These are phyloP conservation scores for Moricandia moricandioides DNA, from an alignment of 345 rosid species.

Conservation along the genomic window DNA sequence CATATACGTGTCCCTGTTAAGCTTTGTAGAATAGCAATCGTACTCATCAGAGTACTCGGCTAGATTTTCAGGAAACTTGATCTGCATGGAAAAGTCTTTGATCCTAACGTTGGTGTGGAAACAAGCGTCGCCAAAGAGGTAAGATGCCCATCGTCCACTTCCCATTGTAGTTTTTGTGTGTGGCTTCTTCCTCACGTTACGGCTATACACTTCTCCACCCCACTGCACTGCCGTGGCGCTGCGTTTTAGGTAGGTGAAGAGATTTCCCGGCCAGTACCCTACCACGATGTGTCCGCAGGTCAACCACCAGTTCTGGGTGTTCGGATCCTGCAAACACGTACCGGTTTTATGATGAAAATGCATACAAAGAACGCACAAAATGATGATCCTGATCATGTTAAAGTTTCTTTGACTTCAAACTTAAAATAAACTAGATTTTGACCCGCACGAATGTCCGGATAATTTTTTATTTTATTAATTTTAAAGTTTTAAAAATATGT, in stretches of 20 bases:
- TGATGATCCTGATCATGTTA: not conserved
- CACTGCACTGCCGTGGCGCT: conserved; percentile 49
- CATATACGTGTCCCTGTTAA: conserved; percentile 5
- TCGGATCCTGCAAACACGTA: conserved; percentile 39
- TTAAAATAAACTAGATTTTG: no score
- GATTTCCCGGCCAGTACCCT: conserved; percentile 50
- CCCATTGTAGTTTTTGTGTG: conserved; percentile 62
- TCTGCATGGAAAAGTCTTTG: conserved; percentile 35
- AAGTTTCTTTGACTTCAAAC: not conserved
- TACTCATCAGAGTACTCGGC: conserved; percentile 29
- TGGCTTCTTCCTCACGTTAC: conserved; percentile 40
- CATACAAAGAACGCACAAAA: not conserved
- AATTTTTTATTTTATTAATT: no score
- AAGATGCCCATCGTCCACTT: conserved; percentile 39
- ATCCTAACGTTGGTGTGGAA: conserved; percentile 43
- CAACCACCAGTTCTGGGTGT: conserved; percentile 53
- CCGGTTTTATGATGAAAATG: not conserved
- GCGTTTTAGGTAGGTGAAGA: conserved; percentile 28
- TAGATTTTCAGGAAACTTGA: conserved; percentile 44
- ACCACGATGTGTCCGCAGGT: not conserved
- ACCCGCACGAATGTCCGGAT: no score
- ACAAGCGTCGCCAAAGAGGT: conserved; percentile 11
- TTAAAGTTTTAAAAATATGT: no score
- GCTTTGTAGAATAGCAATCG: conserved; percentile 35
- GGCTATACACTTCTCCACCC: conserved; percentile 64